A percentile compares a stretch with the other conserved stretches of the same genome.
Conservation (phyloP, 1,284 basidiomycete genomes). For the Naganishia sp. region DNA sequence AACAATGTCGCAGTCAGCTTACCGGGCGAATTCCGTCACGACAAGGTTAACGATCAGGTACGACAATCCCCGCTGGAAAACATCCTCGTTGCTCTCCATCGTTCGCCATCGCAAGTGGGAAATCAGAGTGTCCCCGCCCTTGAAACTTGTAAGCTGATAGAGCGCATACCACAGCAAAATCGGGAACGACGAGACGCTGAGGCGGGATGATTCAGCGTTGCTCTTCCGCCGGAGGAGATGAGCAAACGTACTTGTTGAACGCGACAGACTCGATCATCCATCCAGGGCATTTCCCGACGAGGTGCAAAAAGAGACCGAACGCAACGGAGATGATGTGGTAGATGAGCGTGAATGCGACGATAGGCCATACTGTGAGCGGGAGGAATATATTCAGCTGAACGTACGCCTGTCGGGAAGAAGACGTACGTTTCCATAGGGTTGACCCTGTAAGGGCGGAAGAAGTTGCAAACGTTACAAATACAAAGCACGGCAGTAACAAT, state of each 20-base stretch:
- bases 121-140: conserved; percentile 31
- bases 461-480: conserved; percentile 44
- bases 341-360: conserved; percentile 41
- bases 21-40: conserved; percentile 42
- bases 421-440: conserved; percentile 40
- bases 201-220: neutral
- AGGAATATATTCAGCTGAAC: neutral
- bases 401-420: neutral
- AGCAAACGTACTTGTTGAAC: conserved; percentile 45
- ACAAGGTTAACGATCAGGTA: conserved; percentile 46
- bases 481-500: conserved; percentile 42
- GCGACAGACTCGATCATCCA: conserved; percentile 45
- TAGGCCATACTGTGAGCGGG: conserved; percentile 42
- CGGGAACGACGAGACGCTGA: conserved; percentile 47
- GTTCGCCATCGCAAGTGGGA: conserved; percentile 44
- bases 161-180: conserved; percentile 43
- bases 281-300: conserved; percentile 37
- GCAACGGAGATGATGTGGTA: conserved; percentile 43
- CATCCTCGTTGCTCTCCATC: conserved; percentile 37
- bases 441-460: conserved; percentile 38
- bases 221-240: no score
- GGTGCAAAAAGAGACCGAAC: conserved; percentile 36
- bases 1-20: conserved; percentile 8
- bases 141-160: conserved; percentile 35
- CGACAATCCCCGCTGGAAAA: conserved; percentile 37